Base-by-base conservation (phyloP, 805 yeast species). In the Yamadazyma scolyti region DNA sequence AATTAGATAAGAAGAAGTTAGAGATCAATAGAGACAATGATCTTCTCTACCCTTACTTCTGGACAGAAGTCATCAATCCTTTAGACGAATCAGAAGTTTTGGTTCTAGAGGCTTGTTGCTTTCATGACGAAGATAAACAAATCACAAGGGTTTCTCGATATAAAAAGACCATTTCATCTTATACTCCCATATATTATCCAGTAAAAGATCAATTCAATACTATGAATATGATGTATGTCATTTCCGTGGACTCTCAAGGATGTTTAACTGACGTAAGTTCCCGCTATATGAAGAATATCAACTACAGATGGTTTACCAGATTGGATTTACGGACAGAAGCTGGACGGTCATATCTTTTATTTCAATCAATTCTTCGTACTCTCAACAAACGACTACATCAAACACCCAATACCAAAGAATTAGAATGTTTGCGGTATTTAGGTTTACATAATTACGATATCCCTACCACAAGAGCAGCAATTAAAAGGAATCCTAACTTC, bases 11-110 rank as follows among this genome's bases (percentile, higher is more conserved):
- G n/a, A 31, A 34, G 2, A 48, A 44, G 15, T 33, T 54, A 1
- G 25, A 32, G 8, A 25, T 38, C 5, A 58, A 52, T 23, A 51
- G 48, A 27, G 65, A 59, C 27, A 42, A 45, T 33, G 65, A 59
- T 36, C 37, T 59, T 8, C 34, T 59, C 6, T 58, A 54, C 31
- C 65, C 65, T 2, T 59, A 59, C 36, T 59, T 39, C 32, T 59
- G 65, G 65, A 56, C 61, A 6, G 65, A 59, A 33, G 33, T 58
- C 4, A 38, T 59, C 10, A 57, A 58, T 36, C 65, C 65, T 1
- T 21, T 50, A 8, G 36, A 58, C 28, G 31, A 38, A 1, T 19
- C 34, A 9, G 58, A 57, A 31, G 17, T 59, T 1, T 30, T 55
- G 10, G 33, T 57, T 1, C n/a, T 59, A 1, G 65, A 59, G 28